phyloP scores from a whole-genome alignment of 140 eudicot genomes.

The Anethum foeniculum region DNA sequence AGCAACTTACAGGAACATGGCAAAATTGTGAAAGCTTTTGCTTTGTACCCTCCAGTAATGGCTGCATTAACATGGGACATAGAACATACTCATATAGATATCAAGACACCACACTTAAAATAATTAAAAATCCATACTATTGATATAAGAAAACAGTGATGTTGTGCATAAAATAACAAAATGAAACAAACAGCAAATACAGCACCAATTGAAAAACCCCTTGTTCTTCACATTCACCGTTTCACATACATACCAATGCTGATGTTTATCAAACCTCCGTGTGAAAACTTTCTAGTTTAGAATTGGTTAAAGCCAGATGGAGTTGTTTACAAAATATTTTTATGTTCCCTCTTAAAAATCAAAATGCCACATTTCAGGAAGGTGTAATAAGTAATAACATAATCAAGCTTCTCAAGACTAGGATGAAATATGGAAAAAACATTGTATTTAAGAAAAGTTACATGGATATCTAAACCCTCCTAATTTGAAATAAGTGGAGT shows the following conservation, averaged over 20 bases:
- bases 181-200: not conserved
- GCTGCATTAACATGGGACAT: conserved; percentile 44
- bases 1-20: conserved; percentile 80
- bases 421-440: not conserved
- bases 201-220: not conserved
- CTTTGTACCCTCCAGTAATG: conserved; percentile 73
- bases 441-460: not conserved
- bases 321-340: not conserved
- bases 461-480: not conserved
- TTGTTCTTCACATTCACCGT: not conserved
- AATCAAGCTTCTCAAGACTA: not conserved
- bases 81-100: conserved; percentile 3
- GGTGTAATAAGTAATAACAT: not conserved
- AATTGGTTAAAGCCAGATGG: not conserved
- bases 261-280: not conserved
- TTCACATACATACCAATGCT: not conserved
- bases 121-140: not conserved
- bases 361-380: not conserved
- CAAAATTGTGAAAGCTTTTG: conserved; percentile 88
- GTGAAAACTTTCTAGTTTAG: not conserved
- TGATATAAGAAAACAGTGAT: not conserved
- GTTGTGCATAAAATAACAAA: not conserved
- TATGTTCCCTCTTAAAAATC: not conserved
- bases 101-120: not conserved
- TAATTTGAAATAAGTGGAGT: not conserved